These are phyloP conservation scores for Elsinoe batatas DNA, from an alignment of 2,329 filamentous ascomycete genomes.

Conservation along the genomic window DNA sequence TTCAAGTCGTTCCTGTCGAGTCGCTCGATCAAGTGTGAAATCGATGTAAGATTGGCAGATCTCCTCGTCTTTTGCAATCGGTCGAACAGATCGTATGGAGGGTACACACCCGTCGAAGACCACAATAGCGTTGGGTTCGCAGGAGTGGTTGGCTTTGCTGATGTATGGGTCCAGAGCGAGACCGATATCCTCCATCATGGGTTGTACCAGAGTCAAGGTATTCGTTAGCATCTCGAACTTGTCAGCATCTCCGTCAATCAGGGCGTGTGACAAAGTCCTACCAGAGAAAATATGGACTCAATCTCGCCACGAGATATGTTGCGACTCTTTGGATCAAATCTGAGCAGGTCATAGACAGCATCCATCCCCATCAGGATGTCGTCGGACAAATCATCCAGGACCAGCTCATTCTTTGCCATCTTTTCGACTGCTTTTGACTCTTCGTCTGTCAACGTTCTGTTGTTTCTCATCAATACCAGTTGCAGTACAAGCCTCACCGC, in stretches of 20 bases:
- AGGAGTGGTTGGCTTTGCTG: conserved; percentile 52
- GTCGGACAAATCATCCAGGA: neutral
- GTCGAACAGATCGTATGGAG: conserved; percentile 41
- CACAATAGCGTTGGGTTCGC: conserved; percentile 49
- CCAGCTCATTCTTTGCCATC: conserved; percentile 21
- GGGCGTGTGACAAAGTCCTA: neutral
- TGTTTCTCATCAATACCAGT: conserved; percentile 38
- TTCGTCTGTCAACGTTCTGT: conserved; percentile 28
- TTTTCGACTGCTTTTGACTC: conserved; percentile 35
- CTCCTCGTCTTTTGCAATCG: conserved; percentile 47
- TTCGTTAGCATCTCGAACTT: conserved; percentile 45
- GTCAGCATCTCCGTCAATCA: neutral
- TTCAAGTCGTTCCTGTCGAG: conserved; percentile 44
- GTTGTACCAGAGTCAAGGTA: conserved; percentile 47
- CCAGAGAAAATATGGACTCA: neutral
- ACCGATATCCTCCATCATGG: conserved; percentile 48
- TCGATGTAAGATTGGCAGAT: conserved; percentile 55
- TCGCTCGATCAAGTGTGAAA: conserved; percentile 39
- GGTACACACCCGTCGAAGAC: conserved; percentile 46
- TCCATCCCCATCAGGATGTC: conserved; percentile 6
- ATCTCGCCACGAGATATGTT: neutral
- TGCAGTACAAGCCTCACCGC: conserved; percentile 48
- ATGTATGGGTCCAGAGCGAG: conserved; percentile 48
- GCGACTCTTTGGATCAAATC: neutral
- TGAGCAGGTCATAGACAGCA: neutral